Conservation (phyloP, 805 yeast genomes). For the Nakazawaea sp. region DNA sequence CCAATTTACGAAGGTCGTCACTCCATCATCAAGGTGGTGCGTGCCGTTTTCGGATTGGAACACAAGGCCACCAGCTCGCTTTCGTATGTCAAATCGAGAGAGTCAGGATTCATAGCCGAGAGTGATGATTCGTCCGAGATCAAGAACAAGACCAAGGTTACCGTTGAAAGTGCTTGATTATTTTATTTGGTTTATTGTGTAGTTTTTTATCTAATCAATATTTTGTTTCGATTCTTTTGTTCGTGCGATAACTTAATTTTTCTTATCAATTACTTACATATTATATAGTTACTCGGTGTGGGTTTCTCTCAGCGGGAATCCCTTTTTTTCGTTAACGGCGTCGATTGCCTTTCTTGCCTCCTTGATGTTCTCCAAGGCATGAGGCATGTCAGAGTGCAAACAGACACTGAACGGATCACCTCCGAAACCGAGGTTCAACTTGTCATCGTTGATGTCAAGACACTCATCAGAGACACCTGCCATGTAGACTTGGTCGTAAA, state of each 20-base stretch:
- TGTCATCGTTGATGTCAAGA: slow-evolving; percentile 17
- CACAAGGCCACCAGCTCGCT: slow-evolving; percentile 5
- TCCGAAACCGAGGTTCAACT: slow-evolving; percentile 21
- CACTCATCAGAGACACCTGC: slow-evolving; percentile 22
- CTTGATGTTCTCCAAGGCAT: slow-evolving; percentile 25
- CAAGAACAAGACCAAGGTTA: too few species aligned
- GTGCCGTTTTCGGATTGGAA: slow-evolving; percentile 3
- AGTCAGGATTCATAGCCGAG: slow-evolving; percentile 1
- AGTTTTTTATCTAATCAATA: too few species aligned
- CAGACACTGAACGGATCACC: slow-evolving; percentile 25
- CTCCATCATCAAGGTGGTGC: slow-evolving; percentile 15
- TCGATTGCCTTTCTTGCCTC: slow-evolving; percentile 26
- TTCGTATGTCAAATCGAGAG: slow-evolving; percentile 10
- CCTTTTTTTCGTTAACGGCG: slow-evolving; percentile 15
- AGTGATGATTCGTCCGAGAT: slow-evolving; percentile 1
- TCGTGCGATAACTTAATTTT: too few species aligned
- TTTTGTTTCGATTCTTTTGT: too few species aligned
- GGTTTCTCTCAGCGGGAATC: slow-evolving; percentile 4
- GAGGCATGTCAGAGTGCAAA: slow-evolving; percentile 31
- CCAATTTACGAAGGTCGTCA: slow-evolving; percentile 42
- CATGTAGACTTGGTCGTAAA: slow-evolving; percentile 19
- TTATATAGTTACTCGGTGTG: too few species aligned
- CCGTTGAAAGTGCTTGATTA: too few species aligned
- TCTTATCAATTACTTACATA: too few species aligned
- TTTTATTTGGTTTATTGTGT: too few species aligned